These are phyloP conservation scores for Sordaria brevicollis DNA, from an alignment of 495 filamentous ascomycete species.

Conservation along the genomic window DNA sequence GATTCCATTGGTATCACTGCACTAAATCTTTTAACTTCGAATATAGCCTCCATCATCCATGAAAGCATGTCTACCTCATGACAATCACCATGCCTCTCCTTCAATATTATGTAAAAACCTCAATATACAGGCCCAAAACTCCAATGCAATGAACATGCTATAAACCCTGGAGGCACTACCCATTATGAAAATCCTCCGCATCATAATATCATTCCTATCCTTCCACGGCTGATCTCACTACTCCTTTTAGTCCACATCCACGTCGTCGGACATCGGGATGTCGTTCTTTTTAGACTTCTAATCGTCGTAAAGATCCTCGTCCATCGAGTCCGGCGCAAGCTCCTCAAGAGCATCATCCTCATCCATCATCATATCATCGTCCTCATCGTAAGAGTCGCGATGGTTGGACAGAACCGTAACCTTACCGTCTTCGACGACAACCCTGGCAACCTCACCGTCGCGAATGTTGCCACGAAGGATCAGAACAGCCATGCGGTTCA, in stretches of 20 bases:
- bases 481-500: conserved; percentile 84
- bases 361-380: conserved; percentile 56
- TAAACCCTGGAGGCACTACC: neutral
- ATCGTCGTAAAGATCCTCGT: conserved; percentile 60
- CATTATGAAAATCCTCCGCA: neutral
- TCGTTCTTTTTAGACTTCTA: conserved; percentile 4
- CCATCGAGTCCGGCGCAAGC: conserved; percentile 61
- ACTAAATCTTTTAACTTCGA: neutral
- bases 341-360: conserved; percentile 60
- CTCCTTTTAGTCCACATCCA: neutral
- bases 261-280: neutral
- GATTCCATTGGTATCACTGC: neutral
- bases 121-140: neutral
- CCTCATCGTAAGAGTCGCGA: conserved; percentile 44
- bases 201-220: neutral
- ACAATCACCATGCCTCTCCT: neutral
- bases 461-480: conserved; percentile 74
- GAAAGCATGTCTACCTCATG: neutral
- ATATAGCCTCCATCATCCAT: neutral
- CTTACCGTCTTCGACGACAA: conserved; percentile 61
- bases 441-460: conserved; percentile 74
- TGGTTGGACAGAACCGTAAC: conserved; percentile 80
- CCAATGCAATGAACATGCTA: neutral
- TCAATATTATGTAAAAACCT: neutral
- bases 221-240: neutral